Conservation (phyloP, 176 grass and related monocot genomes). For the Themeda triandra region DNA sequence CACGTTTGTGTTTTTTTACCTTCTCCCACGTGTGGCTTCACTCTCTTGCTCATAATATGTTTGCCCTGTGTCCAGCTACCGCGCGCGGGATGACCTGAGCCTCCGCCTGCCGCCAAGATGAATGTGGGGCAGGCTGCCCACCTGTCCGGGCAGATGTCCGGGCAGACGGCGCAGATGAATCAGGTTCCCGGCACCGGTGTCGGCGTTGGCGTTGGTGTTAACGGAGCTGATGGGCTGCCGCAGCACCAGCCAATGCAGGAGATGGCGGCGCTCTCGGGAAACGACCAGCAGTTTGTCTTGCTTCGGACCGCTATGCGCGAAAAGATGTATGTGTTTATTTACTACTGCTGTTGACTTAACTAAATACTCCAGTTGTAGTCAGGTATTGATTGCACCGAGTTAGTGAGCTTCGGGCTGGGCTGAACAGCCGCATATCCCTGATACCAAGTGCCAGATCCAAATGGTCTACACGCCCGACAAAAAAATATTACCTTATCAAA, state of each 20-base stretch:
- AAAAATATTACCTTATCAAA: not conserved
- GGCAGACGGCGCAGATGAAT: constrained; percentile 47
- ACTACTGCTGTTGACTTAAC: constrained; percentile 1
- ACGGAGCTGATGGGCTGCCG: constrained; percentile 19
- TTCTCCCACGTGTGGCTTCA: not conserved
- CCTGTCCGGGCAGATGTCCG: constrained; percentile 61
- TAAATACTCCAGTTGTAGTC: not conserved
- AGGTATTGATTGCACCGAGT: constrained; percentile 16
- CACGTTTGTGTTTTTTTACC: not conserved
- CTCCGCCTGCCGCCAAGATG: constrained; percentile 25
- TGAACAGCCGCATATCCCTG: not conserved
- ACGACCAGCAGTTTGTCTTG: constrained; percentile 37
- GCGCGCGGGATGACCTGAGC: constrained; percentile 25
- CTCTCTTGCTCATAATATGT: not conserved
- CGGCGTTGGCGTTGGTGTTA: not conserved
- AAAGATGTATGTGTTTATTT: constrained; percentile 54
- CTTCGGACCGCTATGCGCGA: constrained; percentile 41
- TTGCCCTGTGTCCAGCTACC: not conserved
- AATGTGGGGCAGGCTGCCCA: constrained; percentile 67
- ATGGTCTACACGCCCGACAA: not conserved
- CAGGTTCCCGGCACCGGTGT: constrained; percentile 25
- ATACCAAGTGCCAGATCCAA: not conserved
- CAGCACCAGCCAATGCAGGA: constrained; percentile 59
- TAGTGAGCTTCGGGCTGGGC: not conserved
- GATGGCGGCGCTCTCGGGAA: constrained; percentile 2